Conservation (phyloP, 1,284 basidiomycete genomes). For the Trametes sp. region DNA sequence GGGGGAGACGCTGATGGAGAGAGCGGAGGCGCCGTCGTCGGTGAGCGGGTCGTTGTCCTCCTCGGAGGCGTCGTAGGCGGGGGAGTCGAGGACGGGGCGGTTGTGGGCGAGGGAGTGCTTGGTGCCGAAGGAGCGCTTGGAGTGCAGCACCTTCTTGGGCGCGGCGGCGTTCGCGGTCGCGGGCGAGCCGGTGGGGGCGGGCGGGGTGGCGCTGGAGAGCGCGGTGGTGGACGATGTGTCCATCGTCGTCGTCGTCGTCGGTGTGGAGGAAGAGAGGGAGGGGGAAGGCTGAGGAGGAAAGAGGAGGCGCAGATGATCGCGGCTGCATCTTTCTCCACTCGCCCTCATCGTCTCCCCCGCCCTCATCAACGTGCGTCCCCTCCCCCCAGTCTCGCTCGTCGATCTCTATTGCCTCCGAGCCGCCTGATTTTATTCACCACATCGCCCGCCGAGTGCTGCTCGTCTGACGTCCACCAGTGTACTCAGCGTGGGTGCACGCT, state of each 20-base stretch:
- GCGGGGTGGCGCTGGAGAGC: conserved; percentile 11
- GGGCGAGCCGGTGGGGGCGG: conserved; percentile 3
- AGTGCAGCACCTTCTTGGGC: conserved; percentile 57
- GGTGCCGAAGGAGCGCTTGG: conserved; percentile 72
- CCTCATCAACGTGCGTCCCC: background rate
- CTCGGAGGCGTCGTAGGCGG: conserved; percentile 82
- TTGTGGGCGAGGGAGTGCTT: conserved; percentile 48
- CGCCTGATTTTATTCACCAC: background rate
- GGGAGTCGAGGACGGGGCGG: conserved; percentile 59
- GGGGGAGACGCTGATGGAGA: conserved; percentile 50
- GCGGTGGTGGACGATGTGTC: conserved; percentile 22
- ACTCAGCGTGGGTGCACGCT: background rate
- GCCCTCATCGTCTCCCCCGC: background rate
- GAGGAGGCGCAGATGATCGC: background rate
- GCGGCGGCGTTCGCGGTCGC: conserved; percentile 11
- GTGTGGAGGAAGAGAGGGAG: background rate
- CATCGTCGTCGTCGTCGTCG: conserved; percentile 11
- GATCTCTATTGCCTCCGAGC: background rate
- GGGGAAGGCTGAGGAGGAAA: background rate
- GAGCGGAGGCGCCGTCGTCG: conserved; percentile 68
- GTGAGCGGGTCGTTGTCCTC: conserved; percentile 86
- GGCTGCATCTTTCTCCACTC: background rate
- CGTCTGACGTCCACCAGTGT: no score
- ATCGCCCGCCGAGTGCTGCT: no score
- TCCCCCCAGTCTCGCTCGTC: background rate